A percentile compares a stretch with the other conserved stretches of the same genome.
Conservation (phyloP, 345 rosid genomes). For the Moricandia moricandioides region DNA sequence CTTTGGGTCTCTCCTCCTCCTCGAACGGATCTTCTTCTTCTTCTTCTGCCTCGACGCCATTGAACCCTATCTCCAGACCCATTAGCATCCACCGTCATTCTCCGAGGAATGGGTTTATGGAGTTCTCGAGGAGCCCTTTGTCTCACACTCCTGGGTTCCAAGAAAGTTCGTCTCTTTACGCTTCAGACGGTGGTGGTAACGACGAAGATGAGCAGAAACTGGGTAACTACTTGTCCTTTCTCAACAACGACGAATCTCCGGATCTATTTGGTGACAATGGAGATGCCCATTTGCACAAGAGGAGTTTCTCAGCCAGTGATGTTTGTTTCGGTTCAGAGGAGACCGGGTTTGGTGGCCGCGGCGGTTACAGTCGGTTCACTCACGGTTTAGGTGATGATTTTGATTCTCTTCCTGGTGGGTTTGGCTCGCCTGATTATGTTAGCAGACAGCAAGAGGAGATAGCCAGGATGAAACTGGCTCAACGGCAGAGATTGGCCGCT, state of each 20-base stretch:
- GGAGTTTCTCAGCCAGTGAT: conserved; percentile 85
- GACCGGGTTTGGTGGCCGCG: conserved; percentile 45
- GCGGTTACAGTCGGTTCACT: conserved; percentile 51
- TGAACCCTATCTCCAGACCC: conserved; percentile 57
- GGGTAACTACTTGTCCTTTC: conserved; percentile 66
- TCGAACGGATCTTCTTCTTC: conserved; percentile 50
- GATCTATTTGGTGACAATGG: conserved; percentile 37
- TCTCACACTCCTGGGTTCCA: conserved; percentile 51
- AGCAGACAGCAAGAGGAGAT: conserved; percentile 61
- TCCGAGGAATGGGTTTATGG: conserved; percentile 45
- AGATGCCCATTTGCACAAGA: conserved; percentile 61
- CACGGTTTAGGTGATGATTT: conserved; percentile 46
- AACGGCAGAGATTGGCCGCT: conserved; percentile 65
- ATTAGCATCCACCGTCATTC: conserved; percentile 44
- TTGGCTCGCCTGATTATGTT: conserved; percentile 62
- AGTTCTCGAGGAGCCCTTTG: conserved; percentile 42
- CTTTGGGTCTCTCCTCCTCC: conserved; percentile 51
- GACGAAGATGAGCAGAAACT: conserved; percentile 55
- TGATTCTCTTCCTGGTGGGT: conserved; percentile 34
- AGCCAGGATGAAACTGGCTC: conserved; percentile 59
- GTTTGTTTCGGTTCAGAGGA: conserved; percentile 58
- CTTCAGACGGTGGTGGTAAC: conserved; percentile 30
- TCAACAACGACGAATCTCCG: conserved; percentile 53
- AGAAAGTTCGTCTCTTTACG: conserved; percentile 52
- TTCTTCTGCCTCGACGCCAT: conserved; percentile 23